phyloP scores from a whole-genome alignment of 169 alveolate genomes.

The Plasmodium gonderi region DNA sequence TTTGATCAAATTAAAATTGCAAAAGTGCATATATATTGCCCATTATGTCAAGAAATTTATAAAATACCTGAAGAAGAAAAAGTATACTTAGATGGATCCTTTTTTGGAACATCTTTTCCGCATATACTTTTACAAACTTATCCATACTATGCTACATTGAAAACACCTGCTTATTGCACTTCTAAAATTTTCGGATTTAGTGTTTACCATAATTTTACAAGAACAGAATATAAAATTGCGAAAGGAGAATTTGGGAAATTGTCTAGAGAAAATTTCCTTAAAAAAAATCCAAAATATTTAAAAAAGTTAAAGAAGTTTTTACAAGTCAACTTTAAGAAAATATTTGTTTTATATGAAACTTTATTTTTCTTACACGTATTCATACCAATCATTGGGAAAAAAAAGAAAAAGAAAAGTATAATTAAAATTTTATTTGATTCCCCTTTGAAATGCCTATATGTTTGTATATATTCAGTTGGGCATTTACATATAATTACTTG shows the following conservation, averaged over 20 bases:
- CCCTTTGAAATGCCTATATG: constrained; percentile 4
- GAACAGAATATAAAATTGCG: constrained; percentile 70
- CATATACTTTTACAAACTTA: constrained; percentile 91
- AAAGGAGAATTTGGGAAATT: constrained; percentile 70
- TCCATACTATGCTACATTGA: constrained; percentile 89
- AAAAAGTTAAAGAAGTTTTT: constrained; percentile 44
- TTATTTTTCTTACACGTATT: background rate
- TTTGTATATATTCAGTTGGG: background rate
- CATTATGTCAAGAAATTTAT: constrained; percentile 96
- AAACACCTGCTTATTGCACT: constrained; percentile 86
- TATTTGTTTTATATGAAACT: background rate
- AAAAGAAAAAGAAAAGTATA: constrained; percentile 8
- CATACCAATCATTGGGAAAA: background rate
- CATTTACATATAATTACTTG: background rate
- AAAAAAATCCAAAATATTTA: constrained; percentile 70
- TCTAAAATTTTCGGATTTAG: constrained; percentile 89
- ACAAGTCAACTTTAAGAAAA: no score
- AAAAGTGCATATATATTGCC: constrained; percentile 96
- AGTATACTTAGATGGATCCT: constrained; percentile 96
- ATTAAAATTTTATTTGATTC: constrained; percentile 29
- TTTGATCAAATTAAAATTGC: constrained; percentile 93
- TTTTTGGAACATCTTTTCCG: constrained; percentile 96
- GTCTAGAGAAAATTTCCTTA: constrained; percentile 54
- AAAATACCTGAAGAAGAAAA: constrained; percentile 82
- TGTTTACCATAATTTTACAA: constrained; percentile 77